These are phyloP conservation scores for Colletotrichum karsti DNA, from an alignment of 2,329 filamentous ascomycete species.

Conservation along the genomic window DNA sequence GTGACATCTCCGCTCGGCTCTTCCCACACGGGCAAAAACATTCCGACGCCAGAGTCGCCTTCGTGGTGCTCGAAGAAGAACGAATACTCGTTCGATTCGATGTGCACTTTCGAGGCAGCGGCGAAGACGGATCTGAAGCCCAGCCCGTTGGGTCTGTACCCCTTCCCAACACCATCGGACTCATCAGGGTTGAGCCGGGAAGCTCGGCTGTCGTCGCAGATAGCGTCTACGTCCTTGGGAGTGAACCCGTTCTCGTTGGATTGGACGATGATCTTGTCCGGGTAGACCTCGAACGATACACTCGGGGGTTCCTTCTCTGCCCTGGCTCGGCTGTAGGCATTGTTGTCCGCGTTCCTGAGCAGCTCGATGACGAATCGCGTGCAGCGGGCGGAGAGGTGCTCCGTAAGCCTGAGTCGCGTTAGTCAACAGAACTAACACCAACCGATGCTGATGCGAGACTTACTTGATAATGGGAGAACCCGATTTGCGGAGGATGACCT, in stretches of 20 bases:
- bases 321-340: conserved; percentile 43
- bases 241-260: conserved; percentile 61
- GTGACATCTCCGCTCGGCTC: conserved; percentile 30
- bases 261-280: conserved; percentile 51
- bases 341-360: conserved; percentile 64
- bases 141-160: conserved; percentile 43
- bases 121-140: conserved; percentile 62
- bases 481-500: not conserved
- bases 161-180: not conserved
- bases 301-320: not conserved
- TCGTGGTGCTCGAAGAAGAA: conserved; percentile 51
- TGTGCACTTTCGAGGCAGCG: conserved; percentile 51
- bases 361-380: conserved; percentile 61
- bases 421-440: too few species aligned
- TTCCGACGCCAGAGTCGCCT: conserved; percentile 56
- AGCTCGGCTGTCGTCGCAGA: conserved; percentile 44
- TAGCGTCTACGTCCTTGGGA: conserved; percentile 48
- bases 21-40: conserved; percentile 56
- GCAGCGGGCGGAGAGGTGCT: conserved; percentile 50
- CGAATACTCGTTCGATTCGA: conserved; percentile 50
- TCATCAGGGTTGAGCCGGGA: too few species aligned
- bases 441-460: too few species aligned
- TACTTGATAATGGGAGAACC: not conserved
- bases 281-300: conserved; percentile 45
- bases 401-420: conserved; percentile 43